Evolutionary conservation across 257 asterid genomes (phyloP).

Genomic region (Gentiana straminea): DNA sequence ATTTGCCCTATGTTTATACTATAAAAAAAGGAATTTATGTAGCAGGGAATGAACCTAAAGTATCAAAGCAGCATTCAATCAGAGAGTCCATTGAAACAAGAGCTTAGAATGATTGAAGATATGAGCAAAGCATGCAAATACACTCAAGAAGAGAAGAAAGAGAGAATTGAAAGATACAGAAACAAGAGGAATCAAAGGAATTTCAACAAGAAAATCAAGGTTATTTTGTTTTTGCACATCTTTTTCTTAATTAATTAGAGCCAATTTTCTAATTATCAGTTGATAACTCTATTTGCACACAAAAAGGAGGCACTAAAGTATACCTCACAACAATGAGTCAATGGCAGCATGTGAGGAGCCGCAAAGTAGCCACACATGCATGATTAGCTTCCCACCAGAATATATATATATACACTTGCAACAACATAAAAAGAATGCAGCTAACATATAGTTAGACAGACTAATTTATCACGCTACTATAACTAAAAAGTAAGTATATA

Average conservation of each 20-base stretch:
- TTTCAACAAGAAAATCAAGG: slow-evolving; percentile 92
- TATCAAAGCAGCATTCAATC: slow-evolving; percentile 26
- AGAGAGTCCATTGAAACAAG: slow-evolving; percentile 42
- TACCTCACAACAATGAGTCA: background rate
- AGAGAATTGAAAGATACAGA: slow-evolving; percentile 74
- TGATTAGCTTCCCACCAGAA: too few species aligned
- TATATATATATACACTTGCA: too few species aligned
- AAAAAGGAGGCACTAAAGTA: slow-evolving; percentile 3
- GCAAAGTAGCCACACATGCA: background rate
- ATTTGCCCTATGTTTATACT: too few species aligned
- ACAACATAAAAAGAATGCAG: too few species aligned
- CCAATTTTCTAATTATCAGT: background rate
- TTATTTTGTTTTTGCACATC: background rate
- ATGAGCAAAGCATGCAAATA: slow-evolving; percentile 78
- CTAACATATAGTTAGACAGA: too few species aligned
- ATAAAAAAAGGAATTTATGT: background rate
- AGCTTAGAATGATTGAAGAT: slow-evolving; percentile 59
- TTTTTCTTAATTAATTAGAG: too few species aligned
- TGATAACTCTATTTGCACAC: background rate
- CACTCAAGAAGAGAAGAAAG: slow-evolving; percentile 77
- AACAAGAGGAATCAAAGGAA: slow-evolving; percentile 81
- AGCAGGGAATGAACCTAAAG: slow-evolving; percentile 29
- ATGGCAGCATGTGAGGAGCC: background rate
- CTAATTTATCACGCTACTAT: too few species aligned
- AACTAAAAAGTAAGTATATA: too few species aligned